Evolutionary conservation across 306 rosid genomes (phyloP), one percentile per base, ranked within the genome.

Genomic region (Medicago truncatula): DNA sequence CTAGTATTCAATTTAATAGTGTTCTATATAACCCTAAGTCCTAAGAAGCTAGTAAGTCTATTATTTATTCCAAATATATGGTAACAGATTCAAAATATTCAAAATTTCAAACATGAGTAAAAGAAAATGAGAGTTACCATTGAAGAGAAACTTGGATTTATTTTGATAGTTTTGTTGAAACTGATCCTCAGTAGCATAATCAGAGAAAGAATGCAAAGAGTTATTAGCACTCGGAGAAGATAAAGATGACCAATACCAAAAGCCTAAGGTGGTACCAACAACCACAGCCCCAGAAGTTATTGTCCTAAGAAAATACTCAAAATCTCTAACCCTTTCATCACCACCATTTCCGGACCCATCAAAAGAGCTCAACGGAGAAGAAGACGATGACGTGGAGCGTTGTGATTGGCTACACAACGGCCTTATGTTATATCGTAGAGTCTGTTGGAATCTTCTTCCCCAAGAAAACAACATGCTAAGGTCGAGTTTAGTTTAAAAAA

Each of bases 391-490:
- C 0, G 76, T 49, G 68, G 81, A 46, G 56, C 81, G 65, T 25
- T 68, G 83, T n/a, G 85, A 75, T 78, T 88, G 86, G 85, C 7
- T 63, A 50, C 36, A 74, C 7, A 82, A 77, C 0, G 63, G 63
- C 10, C 80, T 86, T 44, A 65, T 64, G 59, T 40, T 58, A 28
- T 39, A 85, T 25, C 82, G 78, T 0, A 78, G 58, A 57, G 69
- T 74, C 11, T 10, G 73, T 17, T 58, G 81, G 53, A 82, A 80
- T 78, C 78, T 83, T 76, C 79, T 78, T 20, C 76, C 82, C 77
- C 74, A 72, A 68, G 92, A 84, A 90, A 85, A 90, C 97, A 90
- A 88, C 96, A 88, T 92, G 36, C 52, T 79, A 66, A 66, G 56
- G 64, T 70, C 39, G 36, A 38, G 31, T 58, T 53, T 5, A 17